phyloP scores from a whole-genome alignment of 768 basidiomycete genomes.

The Lyophyllum decastes region DNA sequence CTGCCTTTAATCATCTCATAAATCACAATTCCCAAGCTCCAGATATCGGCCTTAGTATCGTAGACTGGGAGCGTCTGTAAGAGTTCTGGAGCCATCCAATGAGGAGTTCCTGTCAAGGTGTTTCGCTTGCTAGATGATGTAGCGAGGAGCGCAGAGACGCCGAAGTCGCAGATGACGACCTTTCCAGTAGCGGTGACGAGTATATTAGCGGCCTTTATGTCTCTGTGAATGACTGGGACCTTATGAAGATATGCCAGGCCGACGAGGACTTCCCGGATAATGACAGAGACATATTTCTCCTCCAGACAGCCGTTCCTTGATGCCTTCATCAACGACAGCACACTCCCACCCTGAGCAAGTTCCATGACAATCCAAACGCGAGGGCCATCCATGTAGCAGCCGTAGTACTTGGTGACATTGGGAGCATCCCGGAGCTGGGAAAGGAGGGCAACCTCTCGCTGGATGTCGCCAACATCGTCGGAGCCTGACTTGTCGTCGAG shows the following conservation, averaged over 20 bases:
- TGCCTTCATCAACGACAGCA: conserved; percentile 90
- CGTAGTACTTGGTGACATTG: conserved; percentile 93
- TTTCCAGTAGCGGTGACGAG: conserved; percentile 87
- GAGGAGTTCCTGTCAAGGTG: conserved; percentile 95
- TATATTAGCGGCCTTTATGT: conserved; percentile 97
- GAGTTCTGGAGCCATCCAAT: conserved; percentile 99
- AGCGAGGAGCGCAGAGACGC: conserved; percentile 90
- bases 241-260: conserved; percentile 91
- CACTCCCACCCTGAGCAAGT: conserved; percentile 92
- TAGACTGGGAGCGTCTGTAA: conserved; percentile 88
- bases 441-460: conserved; percentile 91
- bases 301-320: conserved; percentile 74
- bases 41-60: conserved; percentile 97
- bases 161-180: conserved; percentile 97
- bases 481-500: conserved; percentile 82
- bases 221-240: conserved; percentile 93
- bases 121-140: conserved; percentile 89
- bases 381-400: conserved; percentile 93
- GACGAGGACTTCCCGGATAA: conserved; percentile 85
- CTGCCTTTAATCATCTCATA: conserved; percentile 98
- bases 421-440: conserved; percentile 88
- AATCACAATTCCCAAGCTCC: conserved; percentile 95
- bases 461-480: conserved; percentile 96
- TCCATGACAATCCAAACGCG: conserved; percentile 99
- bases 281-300: conserved; percentile 87